Base-by-base conservation (phyloP, 371 early-diverging fungal species). In the Mucor lusitanicus region DNA sequence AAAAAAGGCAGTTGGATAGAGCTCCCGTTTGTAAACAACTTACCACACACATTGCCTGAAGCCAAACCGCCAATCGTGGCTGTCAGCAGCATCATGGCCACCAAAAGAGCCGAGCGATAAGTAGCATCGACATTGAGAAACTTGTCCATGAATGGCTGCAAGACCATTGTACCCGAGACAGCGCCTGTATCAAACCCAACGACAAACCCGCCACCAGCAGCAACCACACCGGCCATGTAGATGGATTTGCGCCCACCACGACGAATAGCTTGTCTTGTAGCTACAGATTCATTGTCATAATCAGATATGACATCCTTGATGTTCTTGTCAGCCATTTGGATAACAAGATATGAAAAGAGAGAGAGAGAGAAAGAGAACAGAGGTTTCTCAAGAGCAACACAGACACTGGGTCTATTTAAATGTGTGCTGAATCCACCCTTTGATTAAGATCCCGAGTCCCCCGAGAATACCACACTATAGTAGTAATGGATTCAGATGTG, bases 51-150 rank as follows among this genome's bases (percentile, higher is more conserved):
- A 59, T 64, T 68, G 27, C 80, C 81, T 63, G 84, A 79, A 23
- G 67, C 37, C n/a, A 83, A 66, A 23, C 77, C 75, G 56, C 79
- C 81, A n/a, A 83, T 59, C n/a, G 81, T 75, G 9, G 80, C 81
- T 9, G 84, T 81, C 55, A 81, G 67, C 17, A 83, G 48, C 63
- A 78, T 79, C 44, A 80, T 72, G 11, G 84, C 79, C 8, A 81
- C 68, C 27, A 81, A 53, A 1, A 77, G 59, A 23, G 70, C 72
- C 25, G 72, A 48, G 30, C 91, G 85, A 67, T 87, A 89, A 6
- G 77, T 75, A 23, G 75, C 74, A 57, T 64, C 60, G 8, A 58
- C 63, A 33, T 61, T 50, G 13, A 70, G 33, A 13, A 70, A 70
- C 8, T 73, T 71, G 17, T 69, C 58, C 1, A 61, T 59, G 50